Base-by-base conservation (phyloP, 2,329 filamentous ascomycete genomes). In the Beauveria sp. region DNA sequence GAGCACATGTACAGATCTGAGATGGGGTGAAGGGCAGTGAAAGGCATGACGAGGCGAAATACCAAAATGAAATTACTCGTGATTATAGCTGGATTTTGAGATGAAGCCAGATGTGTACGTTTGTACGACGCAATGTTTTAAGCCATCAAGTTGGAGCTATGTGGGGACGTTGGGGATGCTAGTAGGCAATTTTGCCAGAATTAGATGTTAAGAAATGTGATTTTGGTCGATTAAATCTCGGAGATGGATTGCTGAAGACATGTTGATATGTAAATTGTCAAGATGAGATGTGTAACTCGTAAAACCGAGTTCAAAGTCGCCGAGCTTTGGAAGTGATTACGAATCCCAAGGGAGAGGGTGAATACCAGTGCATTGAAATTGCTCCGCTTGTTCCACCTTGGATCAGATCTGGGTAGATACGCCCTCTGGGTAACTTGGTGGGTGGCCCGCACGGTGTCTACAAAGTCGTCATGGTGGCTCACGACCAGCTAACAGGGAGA, bases 1-100 rank as follows among this genome's bases (percentile, higher is more conserved):
- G 67, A 67, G 65, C 63, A 47, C 51, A 58, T 34, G 34, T 46
- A 45, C n/a, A 53, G 34, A 18, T 5, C n/a, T 24, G 54, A 47
- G 42, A 28, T 42, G 8, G n/a, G 43, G 43, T 16, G 40, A 26
- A 22, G 12, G 24, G 14, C 24, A 16, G 46, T 1, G n/a, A 14
- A 51, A 12, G 46, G 46, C 28, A 26, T 40, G 34, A 46, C 18
- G 50, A 52, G 20, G 43, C 28, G 30, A 34, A 62, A 64, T 51
- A 62, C 51, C 54, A 61, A 62, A 47, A 47, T 38, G 26, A 40
- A 53, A 53, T 53, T 60, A 47, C 38, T 54, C 38, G 58, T 40
- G 58, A 47, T 60, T 34, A 38, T 47, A 60, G 58, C 58, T 60
- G 40, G 53, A 40, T 54, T 53, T 60, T 60, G 40, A 60, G 49